Evolutionary conservation across 148 eudicot genomes (phyloP).

Genomic region (Fagopyrum tataricum): DNA sequence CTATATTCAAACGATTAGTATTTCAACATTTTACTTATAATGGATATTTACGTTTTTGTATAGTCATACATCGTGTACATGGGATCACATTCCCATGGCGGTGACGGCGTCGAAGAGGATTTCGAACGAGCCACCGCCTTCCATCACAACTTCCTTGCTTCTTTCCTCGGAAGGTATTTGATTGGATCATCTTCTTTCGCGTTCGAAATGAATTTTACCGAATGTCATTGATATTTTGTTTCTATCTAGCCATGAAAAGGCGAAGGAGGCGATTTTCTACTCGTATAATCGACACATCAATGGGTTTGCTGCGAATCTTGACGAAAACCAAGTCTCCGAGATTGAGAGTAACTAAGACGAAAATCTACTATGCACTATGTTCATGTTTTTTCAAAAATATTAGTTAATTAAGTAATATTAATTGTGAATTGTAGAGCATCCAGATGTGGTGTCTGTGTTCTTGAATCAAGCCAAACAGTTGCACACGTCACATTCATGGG

Average conservation of each 20-base stretch:
- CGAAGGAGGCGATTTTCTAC: conserved; percentile 61
- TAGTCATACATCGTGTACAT: conserved; percentile 64
- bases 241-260: conserved; percentile 32
- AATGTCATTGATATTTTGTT: neutral
- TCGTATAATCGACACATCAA: conserved; percentile 85
- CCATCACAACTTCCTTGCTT: conserved; percentile 47
- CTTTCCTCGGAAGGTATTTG: conserved; percentile 49
- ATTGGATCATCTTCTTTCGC: neutral
- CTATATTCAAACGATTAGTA: neutral
- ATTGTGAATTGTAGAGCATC: conserved; percentile 41
- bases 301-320: conserved; percentile 83
- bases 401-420: neutral
- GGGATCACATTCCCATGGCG: conserved; percentile 54
- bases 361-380: neutral
- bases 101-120: conserved; percentile 22
- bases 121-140: conserved; percentile 25
- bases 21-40: neutral
- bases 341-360: conserved; percentile 46
- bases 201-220: neutral
- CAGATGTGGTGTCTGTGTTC: conserved; percentile 66
- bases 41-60: neutral
- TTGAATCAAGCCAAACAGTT: conserved; percentile 55
- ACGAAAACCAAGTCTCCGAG: conserved; percentile 47
- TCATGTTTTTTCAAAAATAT: neutral
- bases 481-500: conserved; percentile 89